Evolutionary conservation across 73 alveolate species (phyloP).

Genomic region (Paramecium caudatum): DNA sequence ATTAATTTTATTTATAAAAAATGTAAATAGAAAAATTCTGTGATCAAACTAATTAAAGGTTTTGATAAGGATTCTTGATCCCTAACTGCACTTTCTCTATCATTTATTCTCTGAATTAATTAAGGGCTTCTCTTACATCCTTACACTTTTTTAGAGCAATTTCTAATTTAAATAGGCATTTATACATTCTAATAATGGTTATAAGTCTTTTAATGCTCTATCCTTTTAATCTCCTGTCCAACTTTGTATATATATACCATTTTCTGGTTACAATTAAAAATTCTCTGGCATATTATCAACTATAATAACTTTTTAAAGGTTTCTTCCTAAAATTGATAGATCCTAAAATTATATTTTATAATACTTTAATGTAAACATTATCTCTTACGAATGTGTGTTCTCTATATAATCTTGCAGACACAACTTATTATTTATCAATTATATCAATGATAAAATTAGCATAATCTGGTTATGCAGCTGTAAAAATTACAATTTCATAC

Average conservation of each 20-base stretch:
- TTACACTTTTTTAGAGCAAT: conserved; percentile 71
- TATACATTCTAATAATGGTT: conserved; percentile 71
- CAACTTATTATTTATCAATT: conserved; percentile 88
- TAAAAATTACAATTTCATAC: conserved; percentile 97
- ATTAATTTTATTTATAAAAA: no score
- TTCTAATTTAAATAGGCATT: background rate
- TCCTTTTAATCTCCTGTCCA: conserved; percentile 93
- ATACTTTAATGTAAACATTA: conserved; percentile 76
- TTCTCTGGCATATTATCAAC: conserved; percentile 96
- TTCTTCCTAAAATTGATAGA: conserved; percentile 92
- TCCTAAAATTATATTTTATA: conserved; percentile 72
- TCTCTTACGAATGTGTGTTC: conserved; percentile 87
- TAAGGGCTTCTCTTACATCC: conserved; percentile 75
- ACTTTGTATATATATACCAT: conserved; percentile 95
- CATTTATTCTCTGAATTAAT: conserved; percentile 76
- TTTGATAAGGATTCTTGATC: conserved; percentile 73
- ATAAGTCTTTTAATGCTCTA: conserved; percentile 70
- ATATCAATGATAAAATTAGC: conserved; percentile 97
- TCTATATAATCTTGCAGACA: conserved; percentile 92
- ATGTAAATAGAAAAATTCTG: conserved; percentile 23
- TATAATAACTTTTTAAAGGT: conserved; percentile 88
- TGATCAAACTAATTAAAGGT: conserved; percentile 64
- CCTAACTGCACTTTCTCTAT: conserved; percentile 66
- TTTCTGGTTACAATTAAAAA: conserved; percentile 94
- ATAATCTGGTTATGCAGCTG: conserved; percentile 97